A percentile compares a stretch with the other conserved stretches of the same genome.
phyloP scores from a whole-genome alignment of 805 yeast species.

The Yueomyces sinensis region DNA sequence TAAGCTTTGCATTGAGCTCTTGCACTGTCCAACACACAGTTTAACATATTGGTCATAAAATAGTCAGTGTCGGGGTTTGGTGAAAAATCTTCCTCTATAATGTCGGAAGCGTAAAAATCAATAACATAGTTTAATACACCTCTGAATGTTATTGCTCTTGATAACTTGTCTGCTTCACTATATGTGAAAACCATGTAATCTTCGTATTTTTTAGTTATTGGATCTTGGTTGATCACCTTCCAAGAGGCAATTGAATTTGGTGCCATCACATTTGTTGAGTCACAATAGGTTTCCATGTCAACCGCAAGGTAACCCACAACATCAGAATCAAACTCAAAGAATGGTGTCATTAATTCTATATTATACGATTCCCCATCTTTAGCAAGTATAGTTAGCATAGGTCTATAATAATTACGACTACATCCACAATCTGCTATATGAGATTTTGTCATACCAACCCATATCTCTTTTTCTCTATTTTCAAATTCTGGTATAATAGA shows the following conservation, averaged over 20 bases:
- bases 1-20: neutral
- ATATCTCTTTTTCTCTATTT: conserved; percentile 2
- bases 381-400: conserved; percentile 5
- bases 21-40: conserved; percentile 2
- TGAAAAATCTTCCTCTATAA: conserved; percentile 4
- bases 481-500: conserved; percentile 3
- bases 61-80: conserved; percentile 1
- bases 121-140: conserved; percentile 26
- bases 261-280: conserved; percentile 3
- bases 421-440: conserved; percentile 6
- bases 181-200: conserved; percentile 28
- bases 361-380: conserved; percentile 4
- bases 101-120: conserved; percentile 17
- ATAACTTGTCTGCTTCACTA: conserved; percentile 27
- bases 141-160: conserved; percentile 22
- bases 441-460: conserved; percentile 6
- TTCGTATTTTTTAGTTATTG: conserved; percentile 7
- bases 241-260: conserved; percentile 7
- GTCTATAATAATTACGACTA: conserved; percentile 4
- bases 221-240: conserved; percentile 6
- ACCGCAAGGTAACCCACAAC: conserved; percentile 6
- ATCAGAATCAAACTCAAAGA: conserved; percentile 4
- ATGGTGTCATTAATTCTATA: conserved; percentile 3
- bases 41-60: conserved; percentile 3
- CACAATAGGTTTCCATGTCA: conserved; percentile 3